Evolutionary conservation across 1,139 yeast species (phyloP).

Genomic region (Nematodospora anomalae): DNA sequence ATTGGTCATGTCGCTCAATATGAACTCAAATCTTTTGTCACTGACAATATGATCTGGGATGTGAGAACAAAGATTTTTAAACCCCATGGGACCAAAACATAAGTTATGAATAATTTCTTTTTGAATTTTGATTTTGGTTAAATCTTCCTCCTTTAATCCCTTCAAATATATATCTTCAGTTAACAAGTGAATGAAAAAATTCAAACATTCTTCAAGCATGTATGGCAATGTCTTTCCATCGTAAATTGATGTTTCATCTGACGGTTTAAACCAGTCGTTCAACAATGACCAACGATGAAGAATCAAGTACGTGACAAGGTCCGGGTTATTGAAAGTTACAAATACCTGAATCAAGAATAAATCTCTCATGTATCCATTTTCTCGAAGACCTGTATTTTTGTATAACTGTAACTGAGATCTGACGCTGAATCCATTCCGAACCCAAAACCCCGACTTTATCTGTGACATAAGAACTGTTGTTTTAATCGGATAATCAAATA

Average conservation of each 20-base stretch:
- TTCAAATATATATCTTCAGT: constrained; percentile 66
- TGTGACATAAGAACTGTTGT: constrained; percentile 61
- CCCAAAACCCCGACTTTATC: constrained; percentile 61
- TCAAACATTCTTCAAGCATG: constrained; percentile 79
- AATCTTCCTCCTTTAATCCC: constrained; percentile 50
- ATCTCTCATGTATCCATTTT: constrained; percentile 78
- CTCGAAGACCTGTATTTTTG: constrained; percentile 78
- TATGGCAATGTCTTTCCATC: constrained; percentile 50
- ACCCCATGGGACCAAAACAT: constrained; percentile 71
- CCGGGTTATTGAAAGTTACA: constrained; percentile 57
- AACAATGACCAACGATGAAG: constrained; percentile 70
- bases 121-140: constrained; percentile 52
- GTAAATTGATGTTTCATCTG: constrained; percentile 18
- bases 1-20: constrained; percentile 58
- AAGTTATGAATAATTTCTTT: constrained; percentile 78
- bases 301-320: constrained; percentile 57
- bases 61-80: constrained; percentile 64
- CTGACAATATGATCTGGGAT: constrained; percentile 75
- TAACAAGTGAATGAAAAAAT: constrained; percentile 65
- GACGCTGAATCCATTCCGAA: constrained; percentile 63
- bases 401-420: constrained; percentile 80
- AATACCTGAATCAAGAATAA: constrained; percentile 70
- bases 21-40: constrained; percentile 73
- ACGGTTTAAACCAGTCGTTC: constrained; percentile 41
- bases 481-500: constrained; percentile 76